Base-by-base conservation (phyloP, 805 yeast genomes). In the Lipomyces oligophaga region DNA sequence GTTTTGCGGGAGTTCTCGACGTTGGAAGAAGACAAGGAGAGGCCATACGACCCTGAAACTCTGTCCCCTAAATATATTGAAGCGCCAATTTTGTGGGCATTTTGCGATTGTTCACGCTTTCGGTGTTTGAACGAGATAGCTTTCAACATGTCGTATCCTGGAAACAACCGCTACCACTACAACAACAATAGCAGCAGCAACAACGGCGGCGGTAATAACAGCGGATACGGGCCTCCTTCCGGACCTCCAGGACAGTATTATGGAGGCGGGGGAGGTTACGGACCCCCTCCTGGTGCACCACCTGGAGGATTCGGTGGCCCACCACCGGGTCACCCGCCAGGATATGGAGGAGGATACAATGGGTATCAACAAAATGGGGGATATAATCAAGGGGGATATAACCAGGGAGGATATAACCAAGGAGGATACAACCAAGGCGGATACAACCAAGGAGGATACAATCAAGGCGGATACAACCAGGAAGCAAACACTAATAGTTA, bases 131-230 rank as follows among this genome's bases (percentile, higher is more conserved):
- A n/a, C n/a, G n/a, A n/a, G n/a, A 10, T 6, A 3, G 13, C 22
- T n/a, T 20, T 6, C 7, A 31, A 11, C 25, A 34, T 59, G 63
- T 50, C 63, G 13, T 63, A 59, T 52, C 72, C 72, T 8, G 72
- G 71, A 21, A 61, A 55, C 28, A 64, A 67, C 37, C 60, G 59
- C 13, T 57, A 67, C 49, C 49, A 65, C 13, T 68, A 67, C 48
- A n/a, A n/a, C n/a, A n/a, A n/a, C n/a, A n/a, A n/a, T n/a, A n/a
- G n/a, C 16, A 33, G 41, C 31, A 36, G 40, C 15, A 27, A 30
- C 19, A 30, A 38, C 42, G 42, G 42, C n/a, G 38, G 38, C 7
- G 43, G 43, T 15, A 45, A 48, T n/a, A 36, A 38, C 19, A 45
- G 50, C 10, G 32, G 27, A 34, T 7, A 37, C 31, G 45, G 47